Evolutionary conservation across 768 basidiomycete genomes (phyloP), one percentile per base, ranked within the genome.

Genomic region (Clavulina sp.): DNA sequence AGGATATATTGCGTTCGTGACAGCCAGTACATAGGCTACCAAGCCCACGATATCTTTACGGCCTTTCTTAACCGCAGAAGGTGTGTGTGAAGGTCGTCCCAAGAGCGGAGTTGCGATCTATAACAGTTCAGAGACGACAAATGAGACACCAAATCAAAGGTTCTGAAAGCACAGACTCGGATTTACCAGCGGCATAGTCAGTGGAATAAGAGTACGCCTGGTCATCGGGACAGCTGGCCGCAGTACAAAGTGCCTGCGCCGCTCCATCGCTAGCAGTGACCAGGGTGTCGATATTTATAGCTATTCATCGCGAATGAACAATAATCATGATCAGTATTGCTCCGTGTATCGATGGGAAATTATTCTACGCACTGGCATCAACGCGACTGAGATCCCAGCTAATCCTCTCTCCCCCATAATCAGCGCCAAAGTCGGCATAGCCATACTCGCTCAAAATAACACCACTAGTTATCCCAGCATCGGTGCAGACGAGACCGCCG

Each of bases 401-500:
- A 28, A 36, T 51, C 31, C 50, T 31, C 50, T 51, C 30, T 26
- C 50, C 50, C 19, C 50, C 50, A 31, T 36, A 51, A n/a, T n/a
- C n/a, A 4, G 18, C 29, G 36, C 50, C 50, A 26, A 51, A 51
- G 50, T 51, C 50, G 19, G 34, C 50, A 24, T 5, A 41, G 6
- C 50, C 50, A 26, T 47, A 51, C 50, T 51, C 50, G 40, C 33
- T 36, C 23, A 51, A 26, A 29, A 51, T 36, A n/a, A 51, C 50
- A 24, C 40, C 50, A 19, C 19, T 23, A 19, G 50, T 51, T 19
- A 51, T 51, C 3, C 50, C 50, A 19, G 50, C 50, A 31, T 51
- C 50, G n/a, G 50, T 51, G 50, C 50, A 51, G 13, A 41, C 36
- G 36, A 51, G 50, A 26, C 50, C 31, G 16, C 44, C 16, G 9